Evolutionary conservation across 352 stramenopile species (phyloP).

Genomic region (Phytopythium chamaehyphon): DNA sequence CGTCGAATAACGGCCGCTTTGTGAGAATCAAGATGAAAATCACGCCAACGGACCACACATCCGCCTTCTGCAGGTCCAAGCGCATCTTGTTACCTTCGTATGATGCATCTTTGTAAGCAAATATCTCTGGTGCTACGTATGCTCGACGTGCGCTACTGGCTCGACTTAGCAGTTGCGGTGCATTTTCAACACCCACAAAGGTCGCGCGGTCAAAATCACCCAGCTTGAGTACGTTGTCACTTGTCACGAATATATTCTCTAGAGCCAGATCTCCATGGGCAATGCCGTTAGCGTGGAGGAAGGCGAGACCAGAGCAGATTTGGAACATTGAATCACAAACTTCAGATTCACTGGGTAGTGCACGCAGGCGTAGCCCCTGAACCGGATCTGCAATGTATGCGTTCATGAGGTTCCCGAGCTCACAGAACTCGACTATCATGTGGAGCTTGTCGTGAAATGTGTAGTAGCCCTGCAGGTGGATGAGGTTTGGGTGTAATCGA

Average conservation of each 20-base stretch:
- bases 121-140: slow-evolving; percentile 58
- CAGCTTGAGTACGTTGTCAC: slow-evolving; percentile 54
- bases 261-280: slow-evolving; percentile 66
- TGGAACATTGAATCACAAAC: slow-evolving; percentile 64
- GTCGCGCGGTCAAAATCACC: slow-evolving; percentile 60
- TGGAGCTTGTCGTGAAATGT: slow-evolving; percentile 41
- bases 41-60: slow-evolving; percentile 58
- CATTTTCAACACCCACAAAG: slow-evolving; percentile 55
- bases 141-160: slow-evolving; percentile 28
- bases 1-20: slow-evolving; percentile 54
- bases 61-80: slow-evolving; percentile 48
- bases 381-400: slow-evolving; percentile 45
- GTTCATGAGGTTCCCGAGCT: slow-evolving; percentile 45
- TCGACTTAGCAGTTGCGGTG: slow-evolving; percentile 15
- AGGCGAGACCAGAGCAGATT: slow-evolving; percentile 75
- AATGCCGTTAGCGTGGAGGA: slow-evolving; percentile 53
- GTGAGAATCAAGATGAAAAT: slow-evolving; percentile 56
- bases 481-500: slow-evolving; percentile 44
- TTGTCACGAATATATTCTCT: slow-evolving; percentile 74
- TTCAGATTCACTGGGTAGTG: slow-evolving; percentile 32
- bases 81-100: slow-evolving; percentile 13
- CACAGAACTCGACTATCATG: slow-evolving; percentile 60
- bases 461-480: slow-evolving; percentile 52
- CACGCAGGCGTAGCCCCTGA: slow-evolving; percentile 35
- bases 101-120: slow-evolving; percentile 10